These are phyloP conservation scores for Pisolithus thermaeus DNA, from an alignment of 1,284 basidiomycete species.

Conservation along the genomic window DNA sequence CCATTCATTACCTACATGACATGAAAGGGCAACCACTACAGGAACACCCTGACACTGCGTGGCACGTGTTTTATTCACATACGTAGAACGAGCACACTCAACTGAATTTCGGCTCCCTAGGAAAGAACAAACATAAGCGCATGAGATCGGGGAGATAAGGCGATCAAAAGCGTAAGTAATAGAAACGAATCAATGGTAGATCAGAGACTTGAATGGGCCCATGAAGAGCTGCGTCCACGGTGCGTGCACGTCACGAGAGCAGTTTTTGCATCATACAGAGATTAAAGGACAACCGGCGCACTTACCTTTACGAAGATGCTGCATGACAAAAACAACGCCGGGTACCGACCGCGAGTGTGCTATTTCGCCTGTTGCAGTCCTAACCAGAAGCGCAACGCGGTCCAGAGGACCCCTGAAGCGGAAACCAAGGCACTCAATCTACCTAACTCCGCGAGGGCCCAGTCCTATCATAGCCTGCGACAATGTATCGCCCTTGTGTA, in stretches of 20 bases:
- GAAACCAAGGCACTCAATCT: background rate
- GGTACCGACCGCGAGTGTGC: no score
- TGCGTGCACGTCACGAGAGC: constrained; percentile 55
- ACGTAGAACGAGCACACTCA: no score
- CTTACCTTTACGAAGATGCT: constrained; percentile 15
- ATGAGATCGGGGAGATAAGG: background rate
- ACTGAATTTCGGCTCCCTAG: no score
- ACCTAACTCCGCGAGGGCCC: background rate
- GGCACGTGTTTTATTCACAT: no score
- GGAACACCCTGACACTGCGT: no score
- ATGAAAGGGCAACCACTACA: no score
- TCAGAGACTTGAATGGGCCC: constrained; percentile 80
- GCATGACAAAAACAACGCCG: background rate
- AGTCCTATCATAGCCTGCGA: no score
- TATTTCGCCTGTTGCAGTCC: no score
- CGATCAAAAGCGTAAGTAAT: background rate
- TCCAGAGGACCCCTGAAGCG: background rate
- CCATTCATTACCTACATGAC: no score
- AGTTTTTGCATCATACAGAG: constrained; percentile 44
- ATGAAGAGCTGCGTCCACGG: constrained; percentile 54
- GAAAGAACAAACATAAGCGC: no score
- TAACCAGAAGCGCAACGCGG: background rate
- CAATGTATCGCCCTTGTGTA: no score
- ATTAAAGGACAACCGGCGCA: constrained; percentile 1
- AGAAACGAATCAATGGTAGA: constrained; percentile 1